Percentiles rank a stretch among this genome's conserved stretches.
phyloP scores from a whole-genome alignment of 2,329 filamentous ascomycete species.

The Calcarisporium arbuscula region DNA sequence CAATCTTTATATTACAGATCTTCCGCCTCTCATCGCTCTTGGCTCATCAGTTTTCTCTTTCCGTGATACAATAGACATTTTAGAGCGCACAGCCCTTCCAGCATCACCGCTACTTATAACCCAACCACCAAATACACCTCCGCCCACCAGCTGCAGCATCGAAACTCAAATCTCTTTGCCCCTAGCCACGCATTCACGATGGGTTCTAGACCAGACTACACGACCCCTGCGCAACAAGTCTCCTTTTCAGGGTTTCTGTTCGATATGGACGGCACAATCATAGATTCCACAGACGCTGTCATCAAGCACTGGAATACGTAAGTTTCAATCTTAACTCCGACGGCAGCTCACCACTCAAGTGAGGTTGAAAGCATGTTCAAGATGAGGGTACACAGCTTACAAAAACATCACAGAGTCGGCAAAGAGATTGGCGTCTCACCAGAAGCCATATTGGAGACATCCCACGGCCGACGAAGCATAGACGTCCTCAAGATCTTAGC shows the following conservation, averaged over 20 bases:
- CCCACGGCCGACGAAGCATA: slow-evolving; percentile 84
- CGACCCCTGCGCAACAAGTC: slow-evolving; percentile 36
- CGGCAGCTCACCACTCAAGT: too few species aligned
- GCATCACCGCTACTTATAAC: too few species aligned
- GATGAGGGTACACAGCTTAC: too few species aligned
- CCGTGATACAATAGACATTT: too few species aligned
- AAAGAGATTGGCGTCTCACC: slow-evolving; percentile 78
- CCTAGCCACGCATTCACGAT: slow-evolving; percentile 17
- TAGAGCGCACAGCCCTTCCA: too few species aligned
- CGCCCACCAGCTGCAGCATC: too few species aligned
- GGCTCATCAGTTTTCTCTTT: too few species aligned
- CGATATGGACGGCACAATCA: slow-evolving; percentile 79
- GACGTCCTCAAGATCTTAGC: slow-evolving; percentile 76
- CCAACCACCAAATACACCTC: too few species aligned
- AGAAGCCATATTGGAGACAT: slow-evolving; percentile 79
- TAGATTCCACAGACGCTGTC: slow-evolving; percentile 73
- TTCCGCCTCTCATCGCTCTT: too few species aligned
- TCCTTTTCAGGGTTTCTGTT: slow-evolving; percentile 56
- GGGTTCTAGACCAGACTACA: slow-evolving; percentile 31
- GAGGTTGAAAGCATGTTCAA: too few species aligned
- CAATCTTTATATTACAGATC: too few species aligned
- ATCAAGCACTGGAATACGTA: slow-evolving; percentile 71
- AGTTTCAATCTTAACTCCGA: slow-evolving; percentile 20
- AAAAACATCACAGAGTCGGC: slow-evolving; percentile 53
- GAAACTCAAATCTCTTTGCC: too few species aligned